Evolutionary conservation across 2,329 filamentous ascomycete species (phyloP), one percentile per base, ranked within the genome.

Genomic region (Endoconidiophora laricicola): DNA sequence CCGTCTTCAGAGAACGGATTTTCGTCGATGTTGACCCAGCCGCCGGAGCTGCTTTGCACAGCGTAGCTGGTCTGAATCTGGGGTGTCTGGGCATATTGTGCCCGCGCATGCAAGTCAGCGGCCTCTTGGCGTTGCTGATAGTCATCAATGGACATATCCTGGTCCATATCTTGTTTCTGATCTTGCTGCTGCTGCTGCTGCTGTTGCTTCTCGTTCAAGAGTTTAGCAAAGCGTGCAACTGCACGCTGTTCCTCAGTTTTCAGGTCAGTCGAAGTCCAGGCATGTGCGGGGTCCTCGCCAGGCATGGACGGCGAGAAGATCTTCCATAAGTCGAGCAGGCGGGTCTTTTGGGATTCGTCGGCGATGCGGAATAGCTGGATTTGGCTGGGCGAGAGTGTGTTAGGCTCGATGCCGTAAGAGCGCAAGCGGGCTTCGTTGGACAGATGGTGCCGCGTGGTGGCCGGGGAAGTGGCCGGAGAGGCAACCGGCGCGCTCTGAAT

Each of bases 271-370:
- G 62, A 70, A 54, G 63, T 69, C 70, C 70, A 74, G 3, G 72
- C 70, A 7, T 77, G 60, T 7, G 69, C 65, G 2, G 71, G 67
- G 55, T 76, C 74, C 49, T 74, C 71, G 45, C 67, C 69, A 52
- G 63, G 67, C 54, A 73, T 75, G 40, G 70, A 73, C 0, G 83
- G 83, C 20, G 84, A 84, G 52, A 78, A 85, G 56, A 88, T 86
- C 53, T 78, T 79, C 87, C 87, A 94, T 14, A 94, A 76, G 62
- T 94, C 82, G 38, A 94, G 70, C 14, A 94, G 71, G 20, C 85
- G 77, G 52, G 79, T 66, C 59, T 81, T 78, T 63, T 94, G 85
- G 41, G 80, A 71, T 22, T 74, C 68, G 52, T 83, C 79, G 48
- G 85, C 86, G 54, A 80, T 78, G 56, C 76, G 76, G 69, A 94